A percentile compares a stretch with the other conserved stretches of the same genome.
Conservation (phyloP, 2,329 filamentous ascomycete species). For the Emergomyces africanus region DNA sequence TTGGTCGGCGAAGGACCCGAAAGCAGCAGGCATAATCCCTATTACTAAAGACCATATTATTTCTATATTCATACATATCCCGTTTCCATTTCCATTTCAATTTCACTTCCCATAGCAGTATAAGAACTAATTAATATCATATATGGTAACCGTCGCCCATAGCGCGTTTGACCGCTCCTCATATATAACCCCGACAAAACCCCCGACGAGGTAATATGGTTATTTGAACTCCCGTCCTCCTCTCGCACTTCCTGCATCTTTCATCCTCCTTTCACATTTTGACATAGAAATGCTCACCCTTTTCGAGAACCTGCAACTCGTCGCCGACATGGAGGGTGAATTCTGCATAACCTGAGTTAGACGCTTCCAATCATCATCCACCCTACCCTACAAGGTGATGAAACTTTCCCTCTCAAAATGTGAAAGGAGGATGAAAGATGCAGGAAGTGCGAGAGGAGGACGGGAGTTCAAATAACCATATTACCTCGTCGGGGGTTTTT, state of each 20-base stretch:
- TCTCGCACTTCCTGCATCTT: neutral
- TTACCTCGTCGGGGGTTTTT: neutral
- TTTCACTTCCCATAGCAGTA: neutral
- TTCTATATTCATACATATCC: neutral
- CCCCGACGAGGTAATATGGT: neutral
- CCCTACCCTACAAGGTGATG: too few relatives aligned
- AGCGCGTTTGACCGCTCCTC: too few relatives aligned
- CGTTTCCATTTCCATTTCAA: neutral
- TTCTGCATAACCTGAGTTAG: too few relatives aligned
- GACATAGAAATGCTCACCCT: constrained; percentile 34
- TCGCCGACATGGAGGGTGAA: too few relatives aligned
- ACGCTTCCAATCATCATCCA: constrained; percentile 47
- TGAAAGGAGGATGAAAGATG: neutral
- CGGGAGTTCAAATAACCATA: neutral
- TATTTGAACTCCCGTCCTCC: neutral
- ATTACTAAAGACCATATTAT: neutral
- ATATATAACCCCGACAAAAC: neutral
- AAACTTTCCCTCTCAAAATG: constrained; percentile 30
- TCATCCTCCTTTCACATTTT: constrained; percentile 12
- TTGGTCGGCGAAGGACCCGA: neutral
- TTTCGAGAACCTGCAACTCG: too few relatives aligned
- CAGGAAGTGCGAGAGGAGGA: neutral
- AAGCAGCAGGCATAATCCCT: neutral
- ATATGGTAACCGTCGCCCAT: too few relatives aligned
- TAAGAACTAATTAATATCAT: neutral